Conservation (phyloP, 2,329 filamentous ascomycete genomes). For the Fusarium sp. region DNA sequence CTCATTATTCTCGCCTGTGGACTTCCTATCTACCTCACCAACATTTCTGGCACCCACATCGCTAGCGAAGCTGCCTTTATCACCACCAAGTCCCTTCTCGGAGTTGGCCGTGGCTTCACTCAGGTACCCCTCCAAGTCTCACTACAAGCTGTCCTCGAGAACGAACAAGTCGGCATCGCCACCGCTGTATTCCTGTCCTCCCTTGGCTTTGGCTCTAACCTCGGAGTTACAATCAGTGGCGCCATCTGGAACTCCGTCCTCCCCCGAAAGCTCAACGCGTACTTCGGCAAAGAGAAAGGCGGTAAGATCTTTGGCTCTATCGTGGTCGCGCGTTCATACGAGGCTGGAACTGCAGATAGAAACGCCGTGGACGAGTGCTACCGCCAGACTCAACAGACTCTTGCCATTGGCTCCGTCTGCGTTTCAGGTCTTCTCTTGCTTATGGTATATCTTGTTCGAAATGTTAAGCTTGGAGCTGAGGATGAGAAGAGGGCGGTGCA, state of each 20-base stretch:
- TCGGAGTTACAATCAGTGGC: slow-evolving; percentile 29
- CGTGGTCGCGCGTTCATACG: slow-evolving; percentile 25
- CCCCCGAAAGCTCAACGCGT: slow-evolving; percentile 8
- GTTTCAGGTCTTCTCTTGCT: slow-evolving; percentile 16
- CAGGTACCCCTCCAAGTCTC: slow-evolving; percentile 28
- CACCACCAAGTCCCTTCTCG: slow-evolving; percentile 30
- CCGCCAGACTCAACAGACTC: slow-evolving; percentile 28
- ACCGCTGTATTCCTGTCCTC: slow-evolving; percentile 36
- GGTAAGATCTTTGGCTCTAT: slow-evolving; percentile 33
- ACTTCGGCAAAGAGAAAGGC: slow-evolving; percentile 17
- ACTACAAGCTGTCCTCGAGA: slow-evolving; percentile 15
- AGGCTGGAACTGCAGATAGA: slow-evolving; percentile 16
- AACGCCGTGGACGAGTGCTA: slow-evolving; percentile 25
- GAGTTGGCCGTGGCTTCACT: slow-evolving; percentile 27
- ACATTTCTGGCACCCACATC: slow-evolving; percentile 29
- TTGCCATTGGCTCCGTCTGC: slow-evolving; percentile 30
- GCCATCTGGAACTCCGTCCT: slow-evolving; percentile 39
- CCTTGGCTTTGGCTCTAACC: slow-evolving; percentile 29
- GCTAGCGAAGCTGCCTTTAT: slow-evolving; percentile 33
- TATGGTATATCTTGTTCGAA: slow-evolving; percentile 7
- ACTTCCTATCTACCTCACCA: slow-evolving; percentile 33
- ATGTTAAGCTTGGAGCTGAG: slow-evolving; percentile 29
- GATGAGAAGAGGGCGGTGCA: slow-evolving; percentile 26
- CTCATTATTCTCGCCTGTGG: slow-evolving; percentile 35
- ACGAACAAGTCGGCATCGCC: slow-evolving; percentile 32